Evolutionary conservation across 2,329 filamentous ascomycete species (phyloP), one percentile per base, ranked within the genome.

Genomic region (Monilinia vaccinii-corymbosi): DNA sequence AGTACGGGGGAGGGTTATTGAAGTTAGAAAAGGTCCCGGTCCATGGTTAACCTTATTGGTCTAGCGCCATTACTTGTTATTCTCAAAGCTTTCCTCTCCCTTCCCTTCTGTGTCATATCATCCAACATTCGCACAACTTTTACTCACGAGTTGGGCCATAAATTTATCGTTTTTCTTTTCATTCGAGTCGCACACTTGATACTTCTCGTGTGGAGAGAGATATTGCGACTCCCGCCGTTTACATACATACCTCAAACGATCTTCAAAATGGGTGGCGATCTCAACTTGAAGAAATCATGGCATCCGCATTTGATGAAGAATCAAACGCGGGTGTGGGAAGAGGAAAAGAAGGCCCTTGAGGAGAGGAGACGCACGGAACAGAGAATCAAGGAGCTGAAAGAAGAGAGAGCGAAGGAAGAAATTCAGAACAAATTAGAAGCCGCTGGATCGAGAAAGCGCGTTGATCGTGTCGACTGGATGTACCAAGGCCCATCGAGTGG

Each of bases 401-500:
- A 97, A 73, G 95, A 99, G 76, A 86, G 92, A 50, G 86, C 89
- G 51, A 89, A 96, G 66, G 91, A 97, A 73, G 92, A 97, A 73
- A 83, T 97, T 1, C 89, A 97, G 73, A 84, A 86, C 56, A 82
- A 97, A 66, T 90, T 97, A 60, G 94, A 97, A 75, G 86, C 88
- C 2, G 88, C 91, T 0, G 94, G 94, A 42, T 91, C 92, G 60
- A 84, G 82, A 68, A 92, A 91, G 71, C 82, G 87, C 57, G 77
- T 88, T 34, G 87, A 93, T 68, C 85, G 91, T 40, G 93, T 99
- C 31, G 94, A 97, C 70, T 99, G 94, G 90, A 97, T 99, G 91
- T 99, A 99, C 75, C 85, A 88, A 68, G 93, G 93, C 1, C 91
- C 94, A 9, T 88, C 87, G 53, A 81, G 79, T 60, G 89, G 90